These are phyloP conservation scores for Vararia minispora DNA, from an alignment of 768 basidiomycete species.

Conservation along the genomic window DNA sequence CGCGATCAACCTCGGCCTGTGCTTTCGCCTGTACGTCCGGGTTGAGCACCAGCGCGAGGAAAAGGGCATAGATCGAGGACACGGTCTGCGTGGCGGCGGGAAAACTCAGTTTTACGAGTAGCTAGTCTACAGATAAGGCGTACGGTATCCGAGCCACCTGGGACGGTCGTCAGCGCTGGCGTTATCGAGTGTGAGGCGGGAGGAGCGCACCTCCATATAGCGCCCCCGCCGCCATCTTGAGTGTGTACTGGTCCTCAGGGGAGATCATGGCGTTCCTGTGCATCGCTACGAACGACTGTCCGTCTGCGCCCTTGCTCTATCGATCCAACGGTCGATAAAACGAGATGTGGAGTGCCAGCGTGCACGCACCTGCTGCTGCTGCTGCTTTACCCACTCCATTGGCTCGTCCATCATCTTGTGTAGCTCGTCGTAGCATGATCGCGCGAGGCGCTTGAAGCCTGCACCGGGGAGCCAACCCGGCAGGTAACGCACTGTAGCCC, in stretches of 20 bases:
- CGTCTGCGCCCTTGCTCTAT: too few species aligned
- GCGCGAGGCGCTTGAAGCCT: slow-evolving; percentile 1
- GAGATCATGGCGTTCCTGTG: too few species aligned
- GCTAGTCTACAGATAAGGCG: slow-evolving; percentile 6
- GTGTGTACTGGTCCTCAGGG: slow-evolving; percentile 13
- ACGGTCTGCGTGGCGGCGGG: slow-evolving; percentile 6
- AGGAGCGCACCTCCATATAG: slow-evolving; percentile 12
- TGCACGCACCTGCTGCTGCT: too few species aligned
- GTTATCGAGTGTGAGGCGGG: slow-evolving; percentile 9
- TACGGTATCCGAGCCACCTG: slow-evolving; percentile 30
- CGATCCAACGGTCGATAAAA: too few species aligned
- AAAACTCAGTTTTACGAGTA: too few species aligned
- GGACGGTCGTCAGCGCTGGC: slow-evolving; percentile 19
- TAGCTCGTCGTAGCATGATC: neutral
- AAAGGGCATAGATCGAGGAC: slow-evolving; percentile 9
- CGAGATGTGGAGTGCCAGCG: too few species aligned
- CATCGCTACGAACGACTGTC: too few species aligned
- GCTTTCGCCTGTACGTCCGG: slow-evolving; percentile 12
- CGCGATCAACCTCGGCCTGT: slow-evolving; percentile 28
- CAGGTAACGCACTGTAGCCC: neutral
- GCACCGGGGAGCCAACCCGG: slow-evolving; percentile 4
- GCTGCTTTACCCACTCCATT: too few species aligned
- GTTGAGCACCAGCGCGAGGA: slow-evolving; percentile 15
- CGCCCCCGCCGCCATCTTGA: slow-evolving; percentile 14
- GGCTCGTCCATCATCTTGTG: slow-evolving; percentile 1